These are phyloP conservation scores for Lepidopterella palustris DNA, from an alignment of 495 filamentous ascomycete genomes.

Conservation along the genomic window DNA sequence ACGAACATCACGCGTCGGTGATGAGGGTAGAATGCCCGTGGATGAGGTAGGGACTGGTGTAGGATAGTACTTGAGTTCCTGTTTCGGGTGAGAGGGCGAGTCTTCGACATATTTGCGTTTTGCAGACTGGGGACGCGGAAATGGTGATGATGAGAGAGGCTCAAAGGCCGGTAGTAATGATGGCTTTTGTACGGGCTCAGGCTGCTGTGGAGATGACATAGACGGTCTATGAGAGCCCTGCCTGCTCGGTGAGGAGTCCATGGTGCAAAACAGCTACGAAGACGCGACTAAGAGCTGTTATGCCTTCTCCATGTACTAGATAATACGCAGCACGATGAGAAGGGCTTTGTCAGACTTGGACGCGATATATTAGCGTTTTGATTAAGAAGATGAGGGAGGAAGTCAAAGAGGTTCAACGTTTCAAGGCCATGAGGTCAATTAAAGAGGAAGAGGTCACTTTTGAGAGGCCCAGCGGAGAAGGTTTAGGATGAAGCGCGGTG, in stretches of 20 bases:
- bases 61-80: conserved; percentile 68
- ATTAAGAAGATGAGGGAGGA: conserved; percentile 11
- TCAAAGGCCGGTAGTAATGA: conserved; percentile 89
- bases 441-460: conserved; percentile 24
- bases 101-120: conserved; percentile 38
- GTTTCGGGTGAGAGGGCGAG: conserved; percentile 57
- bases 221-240: conserved; percentile 9
- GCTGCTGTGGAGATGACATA: conserved; percentile 4
- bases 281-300: conserved; percentile 25
- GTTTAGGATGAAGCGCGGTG: conserved; percentile 10
- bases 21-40: conserved; percentile 84
- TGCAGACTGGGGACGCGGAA: conserved; percentile 47
- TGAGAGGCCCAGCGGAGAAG: conserved; percentile 7
- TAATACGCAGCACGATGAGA: neutral
- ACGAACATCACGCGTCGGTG: conserved; percentile 57
- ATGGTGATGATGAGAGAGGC: conserved; percentile 81
- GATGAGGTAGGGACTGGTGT: conserved; percentile 91
- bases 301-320: conserved; percentile 4
- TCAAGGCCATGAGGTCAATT: conserved; percentile 24
- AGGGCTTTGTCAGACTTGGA: conserved; percentile 14
- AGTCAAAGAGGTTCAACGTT: conserved; percentile 1
- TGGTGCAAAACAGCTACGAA: conserved; percentile 2
- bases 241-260: conserved; percentile 17
- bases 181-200: conserved; percentile 34
- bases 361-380: conserved; percentile 4